Evolutionary conservation across 371 early-diverging fungal species (phyloP).

Genomic region (Entomophthora muscae): DNA sequence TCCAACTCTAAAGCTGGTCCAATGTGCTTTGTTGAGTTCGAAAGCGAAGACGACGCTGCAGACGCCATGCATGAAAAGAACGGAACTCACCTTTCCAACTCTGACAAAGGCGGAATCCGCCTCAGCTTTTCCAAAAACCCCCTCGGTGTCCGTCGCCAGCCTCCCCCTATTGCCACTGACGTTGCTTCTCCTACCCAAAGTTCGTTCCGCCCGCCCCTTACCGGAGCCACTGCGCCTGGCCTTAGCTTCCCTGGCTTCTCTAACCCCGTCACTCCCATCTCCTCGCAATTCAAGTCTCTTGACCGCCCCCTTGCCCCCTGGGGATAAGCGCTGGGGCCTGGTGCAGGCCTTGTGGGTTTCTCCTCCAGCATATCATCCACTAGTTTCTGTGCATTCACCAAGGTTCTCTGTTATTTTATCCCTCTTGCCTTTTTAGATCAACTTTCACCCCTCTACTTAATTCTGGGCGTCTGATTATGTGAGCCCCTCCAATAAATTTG

Average conservation of each 20-base stretch:
- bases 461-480: no score
- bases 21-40: slow-evolving; percentile 90
- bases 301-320: background rate
- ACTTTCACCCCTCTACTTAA: no score
- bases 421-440: no score
- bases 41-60: slow-evolving; percentile 66
- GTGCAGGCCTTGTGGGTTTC: background rate
- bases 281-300: background rate
- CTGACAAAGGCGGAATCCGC: slow-evolving; percentile 79
- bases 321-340: background rate
- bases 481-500: no score
- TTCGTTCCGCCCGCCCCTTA: background rate
- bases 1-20: slow-evolving; percentile 40
- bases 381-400: no score
- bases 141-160: slow-evolving; percentile 39
- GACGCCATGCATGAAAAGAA: slow-evolving; percentile 64
- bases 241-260: background rate
- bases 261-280: slow-evolving; percentile 2
- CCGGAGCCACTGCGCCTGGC: background rate
- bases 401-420: no score
- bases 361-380: background rate
- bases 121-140: slow-evolving; percentile 90
- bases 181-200: background rate
- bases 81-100: slow-evolving; percentile 56
- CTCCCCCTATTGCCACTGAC: background rate